These are phyloP conservation scores for Cladosporium sp. DNA, from an alignment of 2,329 filamentous ascomycete genomes.

Conservation along the genomic window DNA sequence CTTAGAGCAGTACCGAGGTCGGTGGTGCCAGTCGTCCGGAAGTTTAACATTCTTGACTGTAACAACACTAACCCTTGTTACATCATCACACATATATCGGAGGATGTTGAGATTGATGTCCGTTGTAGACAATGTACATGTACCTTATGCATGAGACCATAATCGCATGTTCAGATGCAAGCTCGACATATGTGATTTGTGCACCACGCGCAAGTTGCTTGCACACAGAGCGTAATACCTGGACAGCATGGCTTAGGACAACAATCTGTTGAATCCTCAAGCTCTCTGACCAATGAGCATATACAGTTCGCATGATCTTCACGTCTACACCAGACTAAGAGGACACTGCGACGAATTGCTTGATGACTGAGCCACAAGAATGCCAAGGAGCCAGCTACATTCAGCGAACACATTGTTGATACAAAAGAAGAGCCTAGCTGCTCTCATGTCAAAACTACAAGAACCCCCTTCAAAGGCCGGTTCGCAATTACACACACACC, in stretches of 20 bases:
- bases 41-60: not conserved
- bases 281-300: not conserved
- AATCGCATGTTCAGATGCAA: too few species aligned
- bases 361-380: not conserved
- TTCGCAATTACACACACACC: conserved; percentile 2
- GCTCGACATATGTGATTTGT: too few species aligned
- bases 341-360: too few species aligned
- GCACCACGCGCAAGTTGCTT: too few species aligned
- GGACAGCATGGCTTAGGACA: not conserved
- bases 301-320: not conserved
- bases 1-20: conserved; percentile 1
- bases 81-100: not conserved
- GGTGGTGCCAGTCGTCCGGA: not conserved
- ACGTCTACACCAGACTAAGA: too few species aligned
- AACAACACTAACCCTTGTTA: not conserved
- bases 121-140: not conserved
- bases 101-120: not conserved
- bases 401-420: conserved; percentile 8
- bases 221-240: not conserved
- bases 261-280: not conserved
- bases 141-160: not conserved
- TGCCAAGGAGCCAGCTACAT: not conserved
- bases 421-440: conserved; percentile 3
- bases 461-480: not conserved
- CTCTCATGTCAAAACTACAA: not conserved